phyloP scores from a whole-genome alignment of 495 filamentous ascomycete genomes.

The Cryomyces antarcticus region DNA sequence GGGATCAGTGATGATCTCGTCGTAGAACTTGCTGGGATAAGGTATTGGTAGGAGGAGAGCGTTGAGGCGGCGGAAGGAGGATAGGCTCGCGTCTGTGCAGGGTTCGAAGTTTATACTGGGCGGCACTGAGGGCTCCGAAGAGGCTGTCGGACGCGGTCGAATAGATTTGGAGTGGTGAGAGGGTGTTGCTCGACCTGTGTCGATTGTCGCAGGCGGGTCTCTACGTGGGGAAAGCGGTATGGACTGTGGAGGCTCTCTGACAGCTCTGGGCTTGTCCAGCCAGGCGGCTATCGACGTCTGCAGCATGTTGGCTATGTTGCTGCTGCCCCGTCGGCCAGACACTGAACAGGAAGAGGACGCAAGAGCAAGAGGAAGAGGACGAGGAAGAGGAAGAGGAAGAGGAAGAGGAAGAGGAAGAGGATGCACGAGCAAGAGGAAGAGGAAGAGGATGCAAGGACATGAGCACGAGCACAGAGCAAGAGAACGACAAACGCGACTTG shows the following conservation, averaged over 20 bases:
- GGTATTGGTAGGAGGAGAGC: slow-evolving; percentile 65
- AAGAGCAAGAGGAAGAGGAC: neutral
- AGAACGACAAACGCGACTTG: too few species aligned
- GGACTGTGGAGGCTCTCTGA: slow-evolving; percentile 1
- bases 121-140: slow-evolving; percentile 5
- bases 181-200: neutral
- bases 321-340: neutral
- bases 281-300: slow-evolving; percentile 19
- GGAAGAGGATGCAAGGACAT: neutral
- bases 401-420: neutral
- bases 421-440: neutral
- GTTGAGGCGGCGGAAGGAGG: slow-evolving; percentile 64
- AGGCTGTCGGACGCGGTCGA: neutral
- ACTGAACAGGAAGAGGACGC: neutral
- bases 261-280: slow-evolving; percentile 16
- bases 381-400: neutral
- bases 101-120: slow-evolving; percentile 15
- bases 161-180: neutral
- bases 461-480: too few species aligned
- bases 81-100: slow-evolving; percentile 28
- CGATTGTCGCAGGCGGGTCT: neutral
- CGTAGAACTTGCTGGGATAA: slow-evolving; percentile 78
- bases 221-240: neutral
- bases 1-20: slow-evolving; percentile 46
- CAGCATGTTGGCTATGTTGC: slow-evolving; percentile 7